These are phyloP conservation scores for Ceratocystis papillata DNA, from an alignment of 2,329 filamentous ascomycete genomes.

Conservation along the genomic window DNA sequence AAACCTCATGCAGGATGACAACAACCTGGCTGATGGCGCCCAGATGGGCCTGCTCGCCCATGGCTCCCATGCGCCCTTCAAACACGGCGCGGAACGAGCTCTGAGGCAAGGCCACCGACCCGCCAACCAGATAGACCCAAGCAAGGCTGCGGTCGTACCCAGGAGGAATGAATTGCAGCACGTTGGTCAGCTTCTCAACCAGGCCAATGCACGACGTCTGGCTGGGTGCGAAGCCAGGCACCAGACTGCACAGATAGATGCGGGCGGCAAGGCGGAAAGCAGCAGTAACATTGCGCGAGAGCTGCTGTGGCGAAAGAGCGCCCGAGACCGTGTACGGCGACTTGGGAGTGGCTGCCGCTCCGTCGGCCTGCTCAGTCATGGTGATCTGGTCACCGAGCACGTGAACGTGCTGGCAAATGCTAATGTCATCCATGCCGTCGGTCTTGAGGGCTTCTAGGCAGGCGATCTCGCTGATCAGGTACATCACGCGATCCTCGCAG, in stretches of 20 bases:
- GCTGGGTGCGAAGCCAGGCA: constrained; percentile 72
- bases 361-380: constrained; percentile 58
- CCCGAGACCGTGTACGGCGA: constrained; percentile 53
- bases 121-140: constrained; percentile 86
- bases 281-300: constrained; percentile 78
- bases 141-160: constrained; percentile 85
- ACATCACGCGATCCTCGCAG: constrained; percentile 95
- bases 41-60: constrained; percentile 66
- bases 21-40: constrained; percentile 80
- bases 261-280: constrained; percentile 86
- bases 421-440: constrained; percentile 72
- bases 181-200: constrained; percentile 63
- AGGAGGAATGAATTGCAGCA: constrained; percentile 70
- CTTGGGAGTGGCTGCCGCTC: constrained; percentile 34
- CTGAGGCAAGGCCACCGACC: constrained; percentile 60
- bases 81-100: constrained; percentile 72
- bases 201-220: constrained; percentile 65
- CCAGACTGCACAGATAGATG: constrained; percentile 92
- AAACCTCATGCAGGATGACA: constrained; percentile 69
- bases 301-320: constrained; percentile 67
- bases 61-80: constrained; percentile 57
- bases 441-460: constrained; percentile 84
- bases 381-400: constrained; percentile 80
- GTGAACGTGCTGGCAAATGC: constrained; percentile 78
- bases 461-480: constrained; percentile 92